Evolutionary conservation across 805 yeast species (phyloP).

Genomic region (Scheffersomyces stipitis): DNA sequence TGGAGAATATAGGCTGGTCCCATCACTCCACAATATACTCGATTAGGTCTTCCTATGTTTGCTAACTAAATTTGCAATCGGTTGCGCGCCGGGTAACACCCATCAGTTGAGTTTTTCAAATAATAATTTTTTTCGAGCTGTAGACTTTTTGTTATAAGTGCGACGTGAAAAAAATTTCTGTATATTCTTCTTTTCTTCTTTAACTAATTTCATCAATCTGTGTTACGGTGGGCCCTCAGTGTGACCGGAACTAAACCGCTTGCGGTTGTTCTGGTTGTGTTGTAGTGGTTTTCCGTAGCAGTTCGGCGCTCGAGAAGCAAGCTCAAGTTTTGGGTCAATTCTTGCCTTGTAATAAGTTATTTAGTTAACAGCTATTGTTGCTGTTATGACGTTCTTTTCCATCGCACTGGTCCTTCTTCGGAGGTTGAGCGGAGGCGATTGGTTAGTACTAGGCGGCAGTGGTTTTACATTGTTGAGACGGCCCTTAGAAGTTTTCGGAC

Average conservation of each 20-base stretch:
- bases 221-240: constrained; percentile 50
- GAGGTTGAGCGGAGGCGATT: constrained; percentile 50
- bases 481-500: constrained; percentile 18
- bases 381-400: constrained; percentile 21
- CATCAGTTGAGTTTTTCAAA: no score
- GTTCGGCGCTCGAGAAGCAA: constrained; percentile 78
- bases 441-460: constrained; percentile 18
- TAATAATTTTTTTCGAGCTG: no score
- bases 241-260: constrained; percentile 24
- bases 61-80: no score
- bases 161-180: background rate
- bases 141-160: no score
- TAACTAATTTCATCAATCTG: constrained; percentile 46
- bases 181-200: constrained; percentile 13
- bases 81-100: no score
- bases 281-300: constrained; percentile 47
- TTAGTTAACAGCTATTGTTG: constrained; percentile 14
- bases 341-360: constrained; percentile 14
- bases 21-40: no score
- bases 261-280: constrained; percentile 26
- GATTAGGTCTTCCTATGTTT: no score
- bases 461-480: constrained; percentile 7
- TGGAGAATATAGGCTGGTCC: background rate
- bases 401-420: constrained; percentile 40
- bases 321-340: constrained; percentile 25